These are phyloP conservation scores for Termitomyces sp. DNA, from an alignment of 1,284 basidiomycete species.

Conservation along the genomic window DNA sequence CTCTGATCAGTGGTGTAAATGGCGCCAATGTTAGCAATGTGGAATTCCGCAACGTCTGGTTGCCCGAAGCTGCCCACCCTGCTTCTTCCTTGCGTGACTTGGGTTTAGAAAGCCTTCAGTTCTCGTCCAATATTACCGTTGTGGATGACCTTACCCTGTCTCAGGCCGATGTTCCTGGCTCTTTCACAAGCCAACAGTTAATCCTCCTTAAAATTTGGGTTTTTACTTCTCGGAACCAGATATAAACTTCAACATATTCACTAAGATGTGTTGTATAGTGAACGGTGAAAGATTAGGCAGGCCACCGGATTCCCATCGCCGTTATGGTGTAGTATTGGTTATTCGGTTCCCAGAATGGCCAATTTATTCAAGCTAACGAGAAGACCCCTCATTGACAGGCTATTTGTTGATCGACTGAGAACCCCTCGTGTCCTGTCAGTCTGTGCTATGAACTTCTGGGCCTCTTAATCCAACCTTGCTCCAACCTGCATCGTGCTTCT, in stretches of 20 bases:
- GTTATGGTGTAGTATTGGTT: not conserved
- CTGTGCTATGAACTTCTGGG: constrained; percentile 13
- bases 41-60: constrained; percentile 11
- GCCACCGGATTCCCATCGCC: not conserved
- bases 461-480: constrained; percentile 10
- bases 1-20: constrained; percentile 11
- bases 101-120: constrained; percentile 4
- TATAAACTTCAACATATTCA: not conserved
- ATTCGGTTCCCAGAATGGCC: constrained; percentile 12
- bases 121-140: constrained; percentile 12
- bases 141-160: not conserved
- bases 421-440: constrained; percentile 6
- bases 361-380: constrained; percentile 6
- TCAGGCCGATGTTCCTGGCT: constrained; percentile 3
- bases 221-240: not conserved
- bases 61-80: constrained; percentile 5
- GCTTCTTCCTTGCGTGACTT: constrained; percentile 11
- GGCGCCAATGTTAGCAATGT: constrained; percentile 16
- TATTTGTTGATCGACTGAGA: constrained; percentile 18
- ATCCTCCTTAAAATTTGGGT: not conserved
- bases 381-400: constrained; percentile 14
- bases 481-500: not conserved
- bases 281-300: not conserved
- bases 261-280: not conserved
- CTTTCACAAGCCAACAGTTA: not conserved